phyloP scores from a whole-genome alignment of 2,329 filamentous ascomycete species.

The Aspergillus udagawae region DNA sequence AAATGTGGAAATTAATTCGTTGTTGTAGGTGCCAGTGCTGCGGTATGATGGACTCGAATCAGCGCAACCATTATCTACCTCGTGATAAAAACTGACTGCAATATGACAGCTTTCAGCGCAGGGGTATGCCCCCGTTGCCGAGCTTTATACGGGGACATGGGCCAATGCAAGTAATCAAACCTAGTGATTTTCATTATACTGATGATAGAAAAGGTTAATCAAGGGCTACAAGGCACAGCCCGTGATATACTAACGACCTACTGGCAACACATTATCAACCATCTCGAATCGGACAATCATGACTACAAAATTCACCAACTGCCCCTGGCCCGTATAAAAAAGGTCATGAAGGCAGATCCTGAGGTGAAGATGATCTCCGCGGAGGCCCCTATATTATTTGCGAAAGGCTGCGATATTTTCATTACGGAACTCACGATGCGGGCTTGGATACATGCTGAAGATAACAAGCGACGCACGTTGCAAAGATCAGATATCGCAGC shows the following conservation, averaged over 20 bases:
- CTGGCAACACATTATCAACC: conserved; percentile 97
- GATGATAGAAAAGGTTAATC: conserved; percentile 67
- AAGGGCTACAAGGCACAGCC: conserved; percentile 87
- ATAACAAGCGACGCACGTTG: conserved; percentile 94
- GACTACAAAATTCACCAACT: conserved; percentile 99
- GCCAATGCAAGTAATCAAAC: conserved; percentile 66
- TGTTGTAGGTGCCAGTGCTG: conserved; percentile 60
- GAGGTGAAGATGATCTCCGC: conserved; percentile 99
- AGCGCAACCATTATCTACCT: conserved; percentile 1
- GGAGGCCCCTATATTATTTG: conserved; percentile 94
- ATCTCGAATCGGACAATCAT: conserved; percentile 89
- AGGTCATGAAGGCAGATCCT: conserved; percentile 99
- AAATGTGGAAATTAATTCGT: conserved; percentile 7
- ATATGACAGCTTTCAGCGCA: conserved; percentile 69
- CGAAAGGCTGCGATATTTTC: conserved; percentile 98
- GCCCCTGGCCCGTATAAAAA: conserved; percentile 97
- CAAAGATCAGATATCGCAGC: conserved; percentile 96
- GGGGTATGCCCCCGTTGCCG: conserved; percentile 81
- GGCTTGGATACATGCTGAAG: conserved; percentile 98
- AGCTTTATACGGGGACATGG: conserved; percentile 92
- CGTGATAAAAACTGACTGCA: conserved; percentile 7
- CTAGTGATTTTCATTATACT: background rate
- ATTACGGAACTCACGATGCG: conserved; percentile 99
- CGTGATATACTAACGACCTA: conserved; percentile 98
- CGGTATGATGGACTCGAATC: conserved; percentile 48